A percentile compares a stretch with the other conserved stretches of the same genome.
These are phyloP conservation scores for Lumnitzera racemosa DNA, from an alignment of 345 rosid species.

Conservation along the genomic window DNA sequence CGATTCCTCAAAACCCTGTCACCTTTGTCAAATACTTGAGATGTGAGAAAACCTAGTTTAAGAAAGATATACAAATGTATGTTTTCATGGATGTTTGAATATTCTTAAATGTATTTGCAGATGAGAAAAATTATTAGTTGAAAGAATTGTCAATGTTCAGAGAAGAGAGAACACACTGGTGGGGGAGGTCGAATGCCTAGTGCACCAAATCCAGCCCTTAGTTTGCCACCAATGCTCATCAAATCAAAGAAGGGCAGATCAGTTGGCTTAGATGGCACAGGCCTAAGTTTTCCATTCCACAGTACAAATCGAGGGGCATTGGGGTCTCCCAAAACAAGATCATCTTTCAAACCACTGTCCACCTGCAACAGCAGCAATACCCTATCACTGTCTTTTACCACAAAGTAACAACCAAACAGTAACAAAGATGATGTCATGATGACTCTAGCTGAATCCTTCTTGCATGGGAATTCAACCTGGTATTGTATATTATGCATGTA, in stretches of 20 bases:
- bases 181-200: slow-evolving; percentile 81
- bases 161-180: slow-evolving; percentile 56
- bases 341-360: slow-evolving; percentile 81
- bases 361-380: slow-evolving; percentile 37
- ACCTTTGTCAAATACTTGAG: slow-evolving; percentile 56
- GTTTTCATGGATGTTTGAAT: not conserved
- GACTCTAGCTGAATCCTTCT: too few species aligned
- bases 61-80: not conserved
- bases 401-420: too few species aligned
- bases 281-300: slow-evolving; percentile 84
- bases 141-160: too few species aligned
- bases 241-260: slow-evolving; percentile 77
- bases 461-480: too few species aligned
- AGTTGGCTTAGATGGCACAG: slow-evolving; percentile 67
- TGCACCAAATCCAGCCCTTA: slow-evolving; percentile 88
- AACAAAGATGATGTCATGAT: too few species aligned
- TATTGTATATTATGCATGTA: too few species aligned
- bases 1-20: slow-evolving; percentile 94
- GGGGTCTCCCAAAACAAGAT: slow-evolving; percentile 90
- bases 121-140: too few species aligned
- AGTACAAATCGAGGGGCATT: slow-evolving; percentile 80
- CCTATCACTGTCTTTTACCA: not conserved
- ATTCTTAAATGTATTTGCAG: too few species aligned
- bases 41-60: slow-evolving; percentile 32
- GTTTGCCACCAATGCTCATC: slow-evolving; percentile 84